Conservation (phyloP, 495 filamentous ascomycete genomes). For the Corynascus novoguineensis region DNA sequence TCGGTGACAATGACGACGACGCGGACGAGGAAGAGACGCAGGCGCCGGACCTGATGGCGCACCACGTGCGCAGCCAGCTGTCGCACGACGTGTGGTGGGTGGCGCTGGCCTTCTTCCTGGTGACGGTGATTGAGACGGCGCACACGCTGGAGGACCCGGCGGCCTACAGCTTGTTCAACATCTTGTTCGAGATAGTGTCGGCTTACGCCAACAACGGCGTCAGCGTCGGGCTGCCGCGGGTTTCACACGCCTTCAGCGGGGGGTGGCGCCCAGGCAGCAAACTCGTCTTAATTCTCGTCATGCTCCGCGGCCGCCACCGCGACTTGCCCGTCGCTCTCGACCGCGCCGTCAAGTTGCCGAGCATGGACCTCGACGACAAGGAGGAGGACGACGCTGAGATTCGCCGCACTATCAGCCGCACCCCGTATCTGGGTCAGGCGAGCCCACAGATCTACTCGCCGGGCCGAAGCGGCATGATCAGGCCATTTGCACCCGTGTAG, state of each 20-base stretch:
- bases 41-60: background rate
- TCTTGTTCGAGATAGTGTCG: slow-evolving; percentile 78
- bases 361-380: slow-evolving; percentile 46
- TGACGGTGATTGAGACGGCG: slow-evolving; percentile 65
- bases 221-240: slow-evolving; percentile 61
- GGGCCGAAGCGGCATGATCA: background rate
- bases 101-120: slow-evolving; percentile 64
- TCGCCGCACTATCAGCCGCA: slow-evolving; percentile 31
- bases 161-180: slow-evolving; percentile 72
- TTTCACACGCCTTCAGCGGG: slow-evolving; percentile 67
- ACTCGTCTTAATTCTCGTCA: slow-evolving; percentile 74
- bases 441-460: background rate
- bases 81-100: slow-evolving; percentile 88
- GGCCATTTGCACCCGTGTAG: background rate
- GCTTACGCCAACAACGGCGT: slow-evolving; percentile 84
- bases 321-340: slow-evolving; percentile 80
- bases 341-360: slow-evolving; percentile 70
- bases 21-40: no score
- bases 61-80: slow-evolving; percentile 53
- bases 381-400: slow-evolving; percentile 42
- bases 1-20: no score
- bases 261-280: slow-evolving; percentile 68
- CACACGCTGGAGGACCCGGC: slow-evolving; percentile 62
- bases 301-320: slow-evolving; percentile 72
- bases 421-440: background rate